Conservation (phyloP, 1,284 basidiomycete species). For the Entoloma clypeatum region DNA sequence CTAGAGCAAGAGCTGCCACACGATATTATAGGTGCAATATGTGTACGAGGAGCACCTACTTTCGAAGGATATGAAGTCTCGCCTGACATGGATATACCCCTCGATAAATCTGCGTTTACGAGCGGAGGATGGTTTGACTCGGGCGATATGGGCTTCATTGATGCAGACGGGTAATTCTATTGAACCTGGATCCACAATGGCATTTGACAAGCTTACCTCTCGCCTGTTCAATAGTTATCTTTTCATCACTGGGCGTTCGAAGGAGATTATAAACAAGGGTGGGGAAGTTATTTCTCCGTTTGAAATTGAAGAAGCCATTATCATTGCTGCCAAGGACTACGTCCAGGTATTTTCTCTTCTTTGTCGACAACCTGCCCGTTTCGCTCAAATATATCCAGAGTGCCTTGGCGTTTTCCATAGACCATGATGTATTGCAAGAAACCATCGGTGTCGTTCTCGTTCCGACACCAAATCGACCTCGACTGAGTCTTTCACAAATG, state of each 20-base stretch:
- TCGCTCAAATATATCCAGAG: slow-evolving; percentile 21
- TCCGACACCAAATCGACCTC: slow-evolving; percentile 27
- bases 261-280: slow-evolving; percentile 60
- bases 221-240: slow-evolving; percentile 36
- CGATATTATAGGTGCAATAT: slow-evolving; percentile 39
- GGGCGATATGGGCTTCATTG: slow-evolving; percentile 61
- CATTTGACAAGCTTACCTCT: background rate
- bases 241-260: slow-evolving; percentile 54
- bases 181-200: slow-evolving; percentile 2
- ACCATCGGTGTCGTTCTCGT: slow-evolving; percentile 42
- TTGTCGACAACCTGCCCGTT: background rate
- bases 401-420: slow-evolving; percentile 39
- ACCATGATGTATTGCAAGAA: slow-evolving; percentile 44
- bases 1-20: slow-evolving; percentile 32
- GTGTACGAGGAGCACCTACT: slow-evolving; percentile 42
- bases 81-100: slow-evolving; percentile 31
- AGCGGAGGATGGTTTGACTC: slow-evolving; percentile 53
- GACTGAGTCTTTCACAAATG: slow-evolving; percentile 37
- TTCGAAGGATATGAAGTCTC: slow-evolving; percentile 43
- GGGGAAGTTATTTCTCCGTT: slow-evolving; percentile 69
- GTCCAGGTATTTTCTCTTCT: slow-evolving; percentile 33
- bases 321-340: slow-evolving; percentile 35
- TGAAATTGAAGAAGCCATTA: slow-evolving; percentile 50
- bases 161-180: slow-evolving; percentile 42
- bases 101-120: slow-evolving; percentile 42